A percentile compares a stretch with the other conserved stretches of the same genome.
phyloP scores from a whole-genome alignment of 495 filamentous ascomycete genomes.

The Podospora pseudopauciseta region DNA sequence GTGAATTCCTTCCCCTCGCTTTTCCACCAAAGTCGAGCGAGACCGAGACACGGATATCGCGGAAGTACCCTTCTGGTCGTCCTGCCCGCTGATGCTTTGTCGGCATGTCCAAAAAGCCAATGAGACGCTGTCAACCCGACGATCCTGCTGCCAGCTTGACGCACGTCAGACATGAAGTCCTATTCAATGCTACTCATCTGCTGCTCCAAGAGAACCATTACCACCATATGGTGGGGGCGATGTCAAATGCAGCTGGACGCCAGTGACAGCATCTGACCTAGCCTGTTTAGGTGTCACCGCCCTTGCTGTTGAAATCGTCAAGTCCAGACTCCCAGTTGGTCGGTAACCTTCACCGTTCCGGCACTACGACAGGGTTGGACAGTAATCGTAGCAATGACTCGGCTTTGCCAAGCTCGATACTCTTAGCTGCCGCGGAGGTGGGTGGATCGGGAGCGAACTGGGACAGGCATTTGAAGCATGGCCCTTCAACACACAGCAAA shows the following conservation, averaged over 20 bases:
- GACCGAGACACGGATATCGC: not conserved
- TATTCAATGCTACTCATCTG: not conserved
- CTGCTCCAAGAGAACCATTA: not conserved
- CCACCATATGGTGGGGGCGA: not conserved
- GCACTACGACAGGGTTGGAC: not conserved
- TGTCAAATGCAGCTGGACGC: not conserved
- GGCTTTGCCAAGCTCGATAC: not conserved
- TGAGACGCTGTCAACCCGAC: not conserved
- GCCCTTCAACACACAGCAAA: not conserved
- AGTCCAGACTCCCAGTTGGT: not conserved
- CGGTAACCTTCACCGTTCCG: not conserved
- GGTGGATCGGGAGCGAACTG: not conserved
- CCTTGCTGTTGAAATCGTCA: not conserved
- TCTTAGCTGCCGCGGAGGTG: not conserved
- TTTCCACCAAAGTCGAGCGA: not conserved
- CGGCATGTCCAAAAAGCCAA: not conserved
- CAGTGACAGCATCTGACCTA: not conserved
- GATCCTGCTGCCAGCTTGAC: not conserved
- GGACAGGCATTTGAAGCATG: not conserved
- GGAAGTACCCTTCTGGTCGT: not conserved
- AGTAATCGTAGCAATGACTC: not conserved
- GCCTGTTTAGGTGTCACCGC: not conserved
- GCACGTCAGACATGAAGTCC: not conserved
- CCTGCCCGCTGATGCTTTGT: not conserved
- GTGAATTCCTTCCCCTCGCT: not conserved